Conservation (phyloP, 75 land plant species). For the Cupressus sempervirens region DNA sequence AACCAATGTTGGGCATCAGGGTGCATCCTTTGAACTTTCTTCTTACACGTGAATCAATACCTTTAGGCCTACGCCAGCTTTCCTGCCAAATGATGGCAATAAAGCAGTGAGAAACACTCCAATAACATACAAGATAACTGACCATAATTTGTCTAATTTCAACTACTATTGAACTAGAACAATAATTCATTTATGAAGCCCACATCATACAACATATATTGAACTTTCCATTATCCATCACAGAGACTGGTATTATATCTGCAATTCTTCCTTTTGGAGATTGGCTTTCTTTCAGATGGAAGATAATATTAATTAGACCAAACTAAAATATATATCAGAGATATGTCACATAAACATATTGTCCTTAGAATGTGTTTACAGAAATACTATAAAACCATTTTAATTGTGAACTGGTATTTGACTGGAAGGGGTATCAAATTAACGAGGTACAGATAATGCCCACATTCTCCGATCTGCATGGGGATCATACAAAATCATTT, state of each 20-base stretch:
- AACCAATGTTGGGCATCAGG: constrained; percentile 59
- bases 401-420: background rate
- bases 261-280: background rate
- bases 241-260: background rate
- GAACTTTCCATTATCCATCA: background rate
- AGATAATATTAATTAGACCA: background rate
- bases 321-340: no score
- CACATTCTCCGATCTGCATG: background rate
- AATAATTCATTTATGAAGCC: background rate
- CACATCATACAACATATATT: background rate
- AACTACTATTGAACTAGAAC: background rate
- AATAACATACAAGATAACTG: background rate
- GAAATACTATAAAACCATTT: background rate
- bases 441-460: background rate
- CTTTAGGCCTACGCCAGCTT: constrained; percentile 29
- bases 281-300: background rate
- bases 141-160: background rate
- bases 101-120: background rate
- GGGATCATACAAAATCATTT: no score
- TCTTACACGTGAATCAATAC: constrained; percentile 41
- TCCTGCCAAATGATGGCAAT: constrained; percentile 16
- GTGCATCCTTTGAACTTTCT: constrained; percentile 56
- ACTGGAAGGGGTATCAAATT: background rate
- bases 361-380: background rate
- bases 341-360: background rate